Percentiles rank a stretch among this genome's conserved stretches.
Conservation (phyloP, 768 basidiomycete species). For the Boletus pseudopeckii region DNA sequence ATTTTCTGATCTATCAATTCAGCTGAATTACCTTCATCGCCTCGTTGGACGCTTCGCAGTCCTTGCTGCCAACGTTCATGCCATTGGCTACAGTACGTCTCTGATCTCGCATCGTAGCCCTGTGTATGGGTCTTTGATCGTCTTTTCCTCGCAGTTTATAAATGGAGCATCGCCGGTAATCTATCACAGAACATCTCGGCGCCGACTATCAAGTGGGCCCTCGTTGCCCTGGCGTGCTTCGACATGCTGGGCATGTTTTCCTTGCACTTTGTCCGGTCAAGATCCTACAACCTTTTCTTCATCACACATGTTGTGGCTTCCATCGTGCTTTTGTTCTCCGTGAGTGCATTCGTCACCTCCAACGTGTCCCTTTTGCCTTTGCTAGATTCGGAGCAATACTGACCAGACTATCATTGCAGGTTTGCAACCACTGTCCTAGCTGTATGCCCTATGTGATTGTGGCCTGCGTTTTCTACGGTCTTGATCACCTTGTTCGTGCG, state of each 20-base stretch:
- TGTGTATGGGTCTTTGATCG: not conserved
- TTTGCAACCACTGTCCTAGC: conserved; percentile 50
- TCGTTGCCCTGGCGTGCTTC: conserved; percentile 48
- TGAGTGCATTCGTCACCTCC: conserved; percentile 31
- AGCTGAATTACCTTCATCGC: conserved; percentile 78
- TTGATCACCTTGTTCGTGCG: conserved; percentile 61
- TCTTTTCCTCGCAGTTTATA: conserved; percentile 44
- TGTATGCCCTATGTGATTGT: conserved; percentile 55
- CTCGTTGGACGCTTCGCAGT: conserved; percentile 57
- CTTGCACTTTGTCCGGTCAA: conserved; percentile 48
- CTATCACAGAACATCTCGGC: conserved; percentile 34
- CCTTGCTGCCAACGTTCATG: conserved; percentile 56
- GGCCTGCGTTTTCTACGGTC: conserved; percentile 45
- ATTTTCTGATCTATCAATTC: not conserved
- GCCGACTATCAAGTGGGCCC: conserved; percentile 45
- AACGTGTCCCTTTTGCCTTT: too few relatives aligned
- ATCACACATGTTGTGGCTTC: conserved; percentile 58
- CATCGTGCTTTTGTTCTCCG: conserved; percentile 53
- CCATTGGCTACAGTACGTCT: conserved; percentile 52
- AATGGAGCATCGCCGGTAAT: conserved; percentile 47
- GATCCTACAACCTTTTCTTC: conserved; percentile 64
- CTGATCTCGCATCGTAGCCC: not conserved
- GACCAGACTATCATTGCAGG: conserved; percentile 16
- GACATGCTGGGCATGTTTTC: conserved; percentile 65
- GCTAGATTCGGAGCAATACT: not conserved